Base-by-base conservation (phyloP, 176 grass and related monocot species). In the Raddia guianensis region DNA sequence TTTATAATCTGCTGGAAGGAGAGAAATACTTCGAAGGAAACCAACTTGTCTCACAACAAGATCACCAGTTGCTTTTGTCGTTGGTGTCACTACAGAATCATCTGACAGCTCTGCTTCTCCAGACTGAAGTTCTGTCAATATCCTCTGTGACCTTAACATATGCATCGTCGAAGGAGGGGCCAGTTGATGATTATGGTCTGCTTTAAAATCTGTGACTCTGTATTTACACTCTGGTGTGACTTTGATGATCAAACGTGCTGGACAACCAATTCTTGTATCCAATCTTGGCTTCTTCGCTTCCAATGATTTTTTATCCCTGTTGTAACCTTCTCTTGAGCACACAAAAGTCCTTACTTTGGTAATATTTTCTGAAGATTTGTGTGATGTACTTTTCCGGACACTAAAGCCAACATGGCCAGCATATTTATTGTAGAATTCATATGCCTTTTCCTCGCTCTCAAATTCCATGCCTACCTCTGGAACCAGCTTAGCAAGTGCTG, bases 351-450 rank as follows among this genome's bases (percentile, higher is more conserved):
- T 88, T 33, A 93, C 92, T 85, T 90, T 98, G 55, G 93, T 98
- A 83, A 98, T 78, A 67, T 92, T 94, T 80, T 82, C 95, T 61
- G 95, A 89, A 69, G 95, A 98, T 87, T 98, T 98, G 42, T 92
- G 84, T 87, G 95, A 98, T 59, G 95, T 94, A 71, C 92, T 94
- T 92, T 98, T 98, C 16, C 95, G 79, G 57, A 98, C 92, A 63
- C 95, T 98, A 74, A 98, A 98, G n/a, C 95, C 95, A 74, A 98
- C 74, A 81, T 98, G 92, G 13, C 95, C 95, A 48, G 95, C 95
- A 60, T 98, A 95, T 79, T 91, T 92, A 62, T 98, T 96, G 79
- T 96, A 96, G 63, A 92, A 92, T 70, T 92, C 90, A 74, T 96
- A 96, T 75, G 90, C 85, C 79, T 84, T 92, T 64, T 96, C 93